Evolutionary conservation across 257 asterid genomes (phyloP).

Genomic region (Avicennia marina): DNA sequence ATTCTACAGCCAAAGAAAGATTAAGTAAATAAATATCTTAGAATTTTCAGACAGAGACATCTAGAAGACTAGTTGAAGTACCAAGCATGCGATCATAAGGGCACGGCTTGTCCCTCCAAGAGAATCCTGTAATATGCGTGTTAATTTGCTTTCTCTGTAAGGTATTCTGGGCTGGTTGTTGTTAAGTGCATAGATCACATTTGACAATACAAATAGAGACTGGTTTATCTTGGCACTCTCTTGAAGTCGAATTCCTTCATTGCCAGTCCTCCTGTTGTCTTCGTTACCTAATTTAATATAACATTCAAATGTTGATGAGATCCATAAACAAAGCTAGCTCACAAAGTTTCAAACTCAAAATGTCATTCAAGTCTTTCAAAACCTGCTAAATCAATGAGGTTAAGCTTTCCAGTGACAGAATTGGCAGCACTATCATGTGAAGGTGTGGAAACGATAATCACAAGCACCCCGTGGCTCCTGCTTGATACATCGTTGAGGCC

Average conservation of each 20-base stretch:
- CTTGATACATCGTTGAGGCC: slow-evolving; percentile 78
- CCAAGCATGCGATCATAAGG: slow-evolving; percentile 92
- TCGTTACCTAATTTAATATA: slow-evolving; percentile 63
- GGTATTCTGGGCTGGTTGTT: slow-evolving; percentile 61
- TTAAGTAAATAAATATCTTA: background rate
- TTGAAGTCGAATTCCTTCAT: slow-evolving; percentile 84
- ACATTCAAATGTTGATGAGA: no score
- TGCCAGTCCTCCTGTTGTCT: slow-evolving; percentile 73
- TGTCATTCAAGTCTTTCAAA: background rate
- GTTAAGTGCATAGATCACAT: slow-evolving; percentile 81
- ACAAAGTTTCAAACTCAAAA: background rate
- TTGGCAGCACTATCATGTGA: slow-evolving; percentile 25
- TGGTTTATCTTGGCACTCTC: slow-evolving; percentile 92
- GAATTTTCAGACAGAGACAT: background rate
- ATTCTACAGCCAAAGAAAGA: slow-evolving; percentile 41
- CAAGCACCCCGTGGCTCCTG: slow-evolving; percentile 85
- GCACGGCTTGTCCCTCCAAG: slow-evolving; percentile 89
- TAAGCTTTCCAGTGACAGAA: slow-evolving; percentile 60
- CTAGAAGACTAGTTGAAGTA: slow-evolving; percentile 20
- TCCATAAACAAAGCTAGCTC: background rate
- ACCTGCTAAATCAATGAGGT: slow-evolving; percentile 98
- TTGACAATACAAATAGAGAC: slow-evolving; percentile 82
- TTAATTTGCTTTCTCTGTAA: slow-evolving; percentile 87
- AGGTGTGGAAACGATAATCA: slow-evolving; percentile 46
- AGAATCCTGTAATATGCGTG: slow-evolving; percentile 90